Percentiles rank a stretch among this genome's conserved stretches.
phyloP scores from a whole-genome alignment of 495 filamentous ascomycete genomes.

The Thermothielavioides terrestris region DNA sequence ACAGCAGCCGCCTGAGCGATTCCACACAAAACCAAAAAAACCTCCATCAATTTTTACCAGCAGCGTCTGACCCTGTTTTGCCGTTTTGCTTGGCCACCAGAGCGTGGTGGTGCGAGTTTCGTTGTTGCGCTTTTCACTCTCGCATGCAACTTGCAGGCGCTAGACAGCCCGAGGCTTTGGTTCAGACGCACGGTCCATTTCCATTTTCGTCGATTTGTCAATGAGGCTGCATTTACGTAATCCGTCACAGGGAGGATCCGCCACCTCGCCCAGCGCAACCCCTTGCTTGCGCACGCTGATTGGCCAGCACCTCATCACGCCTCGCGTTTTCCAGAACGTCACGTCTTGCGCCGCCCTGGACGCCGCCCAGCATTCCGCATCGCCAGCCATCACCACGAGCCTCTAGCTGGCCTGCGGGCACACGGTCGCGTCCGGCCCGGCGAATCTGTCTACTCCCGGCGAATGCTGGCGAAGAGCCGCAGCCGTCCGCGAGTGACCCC shows the following conservation, averaged over 20 bases:
- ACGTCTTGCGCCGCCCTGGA: constrained; percentile 21
- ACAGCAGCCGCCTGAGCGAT: too few species aligned
- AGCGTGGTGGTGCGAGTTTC: too few species aligned
- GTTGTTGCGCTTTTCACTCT: too few species aligned
- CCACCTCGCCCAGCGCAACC: not conserved
- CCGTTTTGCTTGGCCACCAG: too few species aligned
- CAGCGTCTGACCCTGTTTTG: too few species aligned
- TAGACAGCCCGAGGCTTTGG: not conserved
- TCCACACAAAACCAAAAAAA: not conserved
- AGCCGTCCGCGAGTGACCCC: constrained; percentile 17
- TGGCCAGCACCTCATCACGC: constrained; percentile 10
- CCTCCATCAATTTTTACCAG: too few species aligned
- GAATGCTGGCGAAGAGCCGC: constrained; percentile 12
- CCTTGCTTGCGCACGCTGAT: constrained; percentile 2
- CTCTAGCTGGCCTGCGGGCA: constrained; percentile 9
- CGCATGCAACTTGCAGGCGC: not conserved
- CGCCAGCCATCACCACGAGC: constrained; percentile 15
- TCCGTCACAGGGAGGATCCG: not conserved
- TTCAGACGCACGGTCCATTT: constrained; percentile 1
- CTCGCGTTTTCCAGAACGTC: constrained; percentile 30
- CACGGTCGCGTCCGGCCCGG: constrained; percentile 14
- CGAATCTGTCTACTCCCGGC: constrained; percentile 3
- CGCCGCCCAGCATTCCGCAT: constrained; percentile 15
- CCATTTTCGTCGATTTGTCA: too few species aligned
- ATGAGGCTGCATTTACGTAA: constrained; percentile 16